These are phyloP conservation scores for Marchantia paleacea DNA, from an alignment of 225 moss, liverwort and hornwort species.

Conservation along the genomic window DNA sequence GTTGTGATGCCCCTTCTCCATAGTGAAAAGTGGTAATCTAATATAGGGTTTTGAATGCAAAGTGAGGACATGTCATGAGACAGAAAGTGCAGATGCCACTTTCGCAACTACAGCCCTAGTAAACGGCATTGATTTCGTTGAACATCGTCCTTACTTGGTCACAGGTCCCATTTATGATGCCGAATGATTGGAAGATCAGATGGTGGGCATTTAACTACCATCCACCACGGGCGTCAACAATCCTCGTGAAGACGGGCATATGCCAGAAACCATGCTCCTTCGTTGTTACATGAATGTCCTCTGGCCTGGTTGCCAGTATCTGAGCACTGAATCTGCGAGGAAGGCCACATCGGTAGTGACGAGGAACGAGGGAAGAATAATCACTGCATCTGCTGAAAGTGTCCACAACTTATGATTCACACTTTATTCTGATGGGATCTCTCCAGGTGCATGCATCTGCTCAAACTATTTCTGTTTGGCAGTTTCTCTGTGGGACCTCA, in stretches of 20 bases:
- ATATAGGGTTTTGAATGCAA: too few species aligned
- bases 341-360: neutral
- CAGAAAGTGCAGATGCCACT: too few species aligned
- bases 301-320: neutral
- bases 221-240: neutral
- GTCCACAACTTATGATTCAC: neutral
- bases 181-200: too few species aligned
- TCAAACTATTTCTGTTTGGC: neutral
- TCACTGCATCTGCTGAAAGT: neutral
- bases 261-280: neutral
- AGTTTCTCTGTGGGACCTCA: neutral
- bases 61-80: too few species aligned
- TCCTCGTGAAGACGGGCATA: neutral
- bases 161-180: too few species aligned
- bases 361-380: neutral
- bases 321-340: neutral
- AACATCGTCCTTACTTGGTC: too few species aligned
- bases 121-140: neutral
- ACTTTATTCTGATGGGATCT: neutral
- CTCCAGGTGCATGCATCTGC: slow-evolving; percentile 2
- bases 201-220: neutral
- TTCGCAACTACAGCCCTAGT: too few species aligned
- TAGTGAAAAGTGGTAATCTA: too few species aligned
- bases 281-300: neutral
- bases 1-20: too few species aligned